phyloP scores from a whole-genome alignment of 164 flowering plant genomes.

The Cinnamomum chago region DNA sequence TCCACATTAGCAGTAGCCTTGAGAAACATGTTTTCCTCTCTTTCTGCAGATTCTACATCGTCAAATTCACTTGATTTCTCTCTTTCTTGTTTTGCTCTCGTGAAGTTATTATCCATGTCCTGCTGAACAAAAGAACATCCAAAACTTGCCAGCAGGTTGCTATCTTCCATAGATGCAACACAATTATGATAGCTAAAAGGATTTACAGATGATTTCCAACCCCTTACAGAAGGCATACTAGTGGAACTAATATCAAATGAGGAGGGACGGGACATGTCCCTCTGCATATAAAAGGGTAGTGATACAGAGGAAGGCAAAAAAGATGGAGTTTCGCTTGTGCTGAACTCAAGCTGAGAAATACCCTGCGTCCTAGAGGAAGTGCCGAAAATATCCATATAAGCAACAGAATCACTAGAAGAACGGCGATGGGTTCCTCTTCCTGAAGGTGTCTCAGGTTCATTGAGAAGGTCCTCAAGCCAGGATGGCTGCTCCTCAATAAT shows the following conservation, averaged over 20 bases:
- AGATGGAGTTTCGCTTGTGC: slow-evolving; percentile 21
- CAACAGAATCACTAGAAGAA: slow-evolving; percentile 74
- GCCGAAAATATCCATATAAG: slow-evolving; percentile 48
- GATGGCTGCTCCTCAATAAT: slow-evolving; percentile 69
- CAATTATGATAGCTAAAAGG: slow-evolving; percentile 19
- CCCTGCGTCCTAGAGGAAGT: slow-evolving; percentile 29
- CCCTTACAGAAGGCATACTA: slow-evolving; percentile 28
- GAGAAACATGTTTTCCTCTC: slow-evolving; percentile 1
- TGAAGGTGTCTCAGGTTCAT: slow-evolving; percentile 68
- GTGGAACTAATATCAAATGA: slow-evolving; percentile 28
- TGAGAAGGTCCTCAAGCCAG: slow-evolving; percentile 80
- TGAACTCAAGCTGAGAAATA: slow-evolving; percentile 34
- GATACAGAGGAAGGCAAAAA: slow-evolving; percentile 36
- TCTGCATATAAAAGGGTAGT: slow-evolving; percentile 38
- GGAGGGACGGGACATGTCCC: slow-evolving; percentile 31
- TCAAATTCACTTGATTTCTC: slow-evolving; percentile 20
- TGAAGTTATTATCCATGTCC: slow-evolving; percentile 27
- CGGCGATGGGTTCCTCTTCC: slow-evolving; percentile 61
- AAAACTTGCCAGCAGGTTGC: slow-evolving; percentile 21
- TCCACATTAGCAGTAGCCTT: background rate
- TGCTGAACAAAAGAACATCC: slow-evolving; percentile 25
- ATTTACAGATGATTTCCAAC: slow-evolving; percentile 33
- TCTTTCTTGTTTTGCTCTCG: slow-evolving; percentile 26
- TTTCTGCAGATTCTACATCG: slow-evolving; percentile 1
- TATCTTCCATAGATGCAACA: slow-evolving; percentile 28